These are phyloP conservation scores for Chaetoceros muelleri DNA, from an alignment of 108 stramenopile genomes.

Conservation along the genomic window DNA sequence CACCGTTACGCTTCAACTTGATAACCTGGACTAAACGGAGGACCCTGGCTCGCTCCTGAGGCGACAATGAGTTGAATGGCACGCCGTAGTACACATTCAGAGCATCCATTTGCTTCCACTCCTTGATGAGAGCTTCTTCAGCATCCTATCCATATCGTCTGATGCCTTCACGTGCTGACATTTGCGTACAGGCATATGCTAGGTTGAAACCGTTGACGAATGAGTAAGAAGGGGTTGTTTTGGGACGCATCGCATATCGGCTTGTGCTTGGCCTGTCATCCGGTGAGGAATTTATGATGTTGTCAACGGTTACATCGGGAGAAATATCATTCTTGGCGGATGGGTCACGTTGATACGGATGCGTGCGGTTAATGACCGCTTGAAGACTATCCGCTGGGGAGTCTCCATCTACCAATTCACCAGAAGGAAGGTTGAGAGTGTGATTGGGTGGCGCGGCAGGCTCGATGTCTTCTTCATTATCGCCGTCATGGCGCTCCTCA, in stretches of 20 bases:
- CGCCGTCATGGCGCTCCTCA: background rate
- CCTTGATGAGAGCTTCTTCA: slow-evolving; percentile 10
- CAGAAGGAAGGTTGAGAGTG: too few species aligned
- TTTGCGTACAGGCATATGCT: slow-evolving; percentile 6
- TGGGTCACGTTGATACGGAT: background rate
- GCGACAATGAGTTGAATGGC: slow-evolving; percentile 5
- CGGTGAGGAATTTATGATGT: background rate
- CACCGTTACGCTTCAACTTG: slow-evolving; percentile 18
- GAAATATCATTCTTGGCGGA: background rate
- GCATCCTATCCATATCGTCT: slow-evolving; percentile 9
- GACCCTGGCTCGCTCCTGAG: slow-evolving; percentile 4
- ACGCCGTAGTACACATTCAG: slow-evolving; percentile 16
- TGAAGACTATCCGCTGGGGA: background rate
- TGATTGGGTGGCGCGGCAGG: too few species aligned
- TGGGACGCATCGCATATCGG: background rate
- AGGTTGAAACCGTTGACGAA: background rate
- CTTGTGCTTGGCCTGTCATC: background rate
- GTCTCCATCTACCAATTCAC: too few species aligned
- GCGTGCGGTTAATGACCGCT: background rate
- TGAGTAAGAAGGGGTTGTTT: background rate
- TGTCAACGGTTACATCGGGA: background rate
- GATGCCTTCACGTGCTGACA: too few species aligned
- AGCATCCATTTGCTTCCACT: slow-evolving; percentile 28
- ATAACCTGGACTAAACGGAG: slow-evolving; percentile 24
- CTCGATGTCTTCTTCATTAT: background rate